Evolutionary conservation across 345 rosid genomes (phyloP).

Genomic region (Xanthoceras sorbifolium): DNA sequence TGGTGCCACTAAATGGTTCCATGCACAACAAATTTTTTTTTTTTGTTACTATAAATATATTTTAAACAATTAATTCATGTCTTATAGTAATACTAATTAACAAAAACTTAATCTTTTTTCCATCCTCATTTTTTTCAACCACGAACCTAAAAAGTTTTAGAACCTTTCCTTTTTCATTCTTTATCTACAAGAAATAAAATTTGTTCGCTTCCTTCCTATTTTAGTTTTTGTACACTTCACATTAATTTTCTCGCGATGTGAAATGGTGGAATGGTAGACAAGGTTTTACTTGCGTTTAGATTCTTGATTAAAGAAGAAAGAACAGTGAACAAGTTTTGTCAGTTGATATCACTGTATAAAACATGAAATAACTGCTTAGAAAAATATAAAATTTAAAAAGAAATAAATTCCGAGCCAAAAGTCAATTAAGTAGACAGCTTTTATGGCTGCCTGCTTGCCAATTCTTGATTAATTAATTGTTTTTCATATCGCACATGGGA

Average conservation of each 20-base stretch:
- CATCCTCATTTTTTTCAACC: not conserved
- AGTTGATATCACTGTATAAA: not conserved
- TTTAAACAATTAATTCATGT: not conserved
- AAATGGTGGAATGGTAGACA: not conserved
- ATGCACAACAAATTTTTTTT: not conserved
- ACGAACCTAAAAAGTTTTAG: not conserved
- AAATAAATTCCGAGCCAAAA: too few relatives aligned
- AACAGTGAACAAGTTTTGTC: not conserved
- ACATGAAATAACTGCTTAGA: not conserved
- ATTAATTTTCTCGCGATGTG: not conserved
- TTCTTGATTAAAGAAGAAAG: not conserved
- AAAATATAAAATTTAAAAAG: not conserved
- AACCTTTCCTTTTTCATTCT: too few relatives aligned
- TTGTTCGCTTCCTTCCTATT: too few relatives aligned
- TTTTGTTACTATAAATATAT: not conserved
- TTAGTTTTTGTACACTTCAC: not conserved
- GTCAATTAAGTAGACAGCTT: too few relatives aligned
- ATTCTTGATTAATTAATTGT: not conserved
- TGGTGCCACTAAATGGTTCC: not conserved
- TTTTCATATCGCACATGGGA: not conserved
- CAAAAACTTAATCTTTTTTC: not conserved
- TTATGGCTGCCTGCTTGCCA: not conserved
- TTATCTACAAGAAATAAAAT: too few relatives aligned
- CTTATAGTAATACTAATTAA: not conserved
- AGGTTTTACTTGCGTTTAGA: too few relatives aligned